A percentile compares a stretch with the other conserved stretches of the same genome.
Evolutionary conservation across 192 early-diverging fungal species (phyloP).

Genomic region (Entomortierella lignicola): DNA sequence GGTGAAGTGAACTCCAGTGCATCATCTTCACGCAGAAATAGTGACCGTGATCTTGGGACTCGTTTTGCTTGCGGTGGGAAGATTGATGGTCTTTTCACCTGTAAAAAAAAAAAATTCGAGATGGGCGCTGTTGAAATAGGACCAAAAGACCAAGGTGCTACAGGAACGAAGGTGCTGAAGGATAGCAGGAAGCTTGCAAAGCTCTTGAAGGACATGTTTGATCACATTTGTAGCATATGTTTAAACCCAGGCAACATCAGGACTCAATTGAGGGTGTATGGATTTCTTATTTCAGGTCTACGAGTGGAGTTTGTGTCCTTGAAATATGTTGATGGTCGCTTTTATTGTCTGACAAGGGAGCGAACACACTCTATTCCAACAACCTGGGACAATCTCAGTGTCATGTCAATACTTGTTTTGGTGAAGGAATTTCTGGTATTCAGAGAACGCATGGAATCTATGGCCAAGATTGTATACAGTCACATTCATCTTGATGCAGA

Average conservation of each 20-base stretch:
- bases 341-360: neutral
- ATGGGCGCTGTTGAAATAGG: neutral
- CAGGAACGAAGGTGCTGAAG: no score
- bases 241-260: neutral
- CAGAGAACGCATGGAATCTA: neutral
- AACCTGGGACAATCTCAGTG: neutral
- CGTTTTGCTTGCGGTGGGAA: neutral
- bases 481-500: neutral
- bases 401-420: neutral
- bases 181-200: neutral
- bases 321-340: neutral
- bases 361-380: neutral
- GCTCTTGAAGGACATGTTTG: neutral
- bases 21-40: neutral
- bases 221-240: neutral
- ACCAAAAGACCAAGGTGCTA: no score
- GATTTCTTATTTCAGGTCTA: neutral
- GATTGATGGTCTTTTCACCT: conserved; percentile 1
- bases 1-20: neutral
- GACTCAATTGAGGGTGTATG: neutral
- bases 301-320: neutral
- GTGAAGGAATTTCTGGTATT: neutral
- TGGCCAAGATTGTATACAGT: neutral
- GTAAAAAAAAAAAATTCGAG: no score
- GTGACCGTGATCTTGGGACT: neutral